These are phyloP conservation scores for Trichoderma gamsii DNA, from an alignment of 495 filamentous ascomycete species.

Conservation along the genomic window DNA sequence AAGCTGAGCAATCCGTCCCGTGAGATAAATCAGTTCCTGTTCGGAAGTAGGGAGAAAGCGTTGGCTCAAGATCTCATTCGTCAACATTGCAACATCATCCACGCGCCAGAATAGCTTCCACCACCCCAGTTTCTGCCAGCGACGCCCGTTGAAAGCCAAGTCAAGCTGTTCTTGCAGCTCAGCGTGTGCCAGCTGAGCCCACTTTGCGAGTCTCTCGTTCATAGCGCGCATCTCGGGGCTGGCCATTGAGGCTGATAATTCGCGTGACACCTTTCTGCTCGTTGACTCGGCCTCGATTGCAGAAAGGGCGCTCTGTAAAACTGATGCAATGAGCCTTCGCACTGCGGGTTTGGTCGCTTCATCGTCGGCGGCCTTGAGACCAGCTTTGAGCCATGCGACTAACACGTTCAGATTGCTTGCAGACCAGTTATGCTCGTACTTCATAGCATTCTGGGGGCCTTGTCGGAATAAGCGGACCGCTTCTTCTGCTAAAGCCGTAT, in stretches of 20 bases:
- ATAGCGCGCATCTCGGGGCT: constrained; percentile 44
- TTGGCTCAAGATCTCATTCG: constrained; percentile 65
- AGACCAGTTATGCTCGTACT: constrained; percentile 69
- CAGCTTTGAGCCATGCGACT: constrained; percentile 59
- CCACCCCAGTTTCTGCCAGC: constrained; percentile 77
- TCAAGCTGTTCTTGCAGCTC: constrained; percentile 77
- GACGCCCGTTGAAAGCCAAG: constrained; percentile 57
- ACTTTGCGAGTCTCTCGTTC: constrained; percentile 52
- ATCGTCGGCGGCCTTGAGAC: constrained; percentile 36
- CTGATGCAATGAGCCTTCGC: constrained; percentile 56
- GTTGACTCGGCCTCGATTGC: constrained; percentile 48
- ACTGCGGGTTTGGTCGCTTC: constrained; percentile 53
- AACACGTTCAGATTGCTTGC: constrained; percentile 60
- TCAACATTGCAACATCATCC: constrained; percentile 80
- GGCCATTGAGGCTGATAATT: constrained; percentile 30
- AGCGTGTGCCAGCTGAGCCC: constrained; percentile 73
- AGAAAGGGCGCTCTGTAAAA: constrained; percentile 54
- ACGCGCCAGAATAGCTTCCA: constrained; percentile 94
- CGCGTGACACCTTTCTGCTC: constrained; percentile 26
- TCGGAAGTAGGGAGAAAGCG: constrained; percentile 73
- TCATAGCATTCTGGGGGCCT: constrained; percentile 58
- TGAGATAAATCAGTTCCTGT: constrained; percentile 66
- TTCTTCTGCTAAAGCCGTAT: constrained; percentile 41
- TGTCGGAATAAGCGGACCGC: constrained; percentile 61
- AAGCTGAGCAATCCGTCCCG: constrained; percentile 73